phyloP scores from a whole-genome alignment of 441 rosid species.

The Erodium chrysanthum region DNA sequence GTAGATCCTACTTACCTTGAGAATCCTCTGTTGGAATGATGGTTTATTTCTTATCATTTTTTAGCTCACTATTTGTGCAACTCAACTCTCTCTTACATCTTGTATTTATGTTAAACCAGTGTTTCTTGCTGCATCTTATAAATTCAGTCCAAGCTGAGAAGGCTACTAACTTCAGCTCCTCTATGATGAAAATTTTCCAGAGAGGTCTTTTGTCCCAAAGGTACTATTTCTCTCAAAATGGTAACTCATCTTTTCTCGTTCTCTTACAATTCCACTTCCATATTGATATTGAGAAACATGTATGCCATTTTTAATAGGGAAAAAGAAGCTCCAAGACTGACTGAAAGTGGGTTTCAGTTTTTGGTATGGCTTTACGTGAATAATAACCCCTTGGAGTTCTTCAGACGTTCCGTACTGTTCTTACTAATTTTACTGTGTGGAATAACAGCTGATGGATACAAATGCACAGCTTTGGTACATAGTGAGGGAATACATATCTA shows the following conservation, averaged over 20 bases:
- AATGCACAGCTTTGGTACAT: constrained; percentile 96
- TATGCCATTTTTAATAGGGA: constrained; percentile 39
- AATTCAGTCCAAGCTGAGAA: constrained; percentile 67
- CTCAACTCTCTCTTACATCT: constrained; percentile 23
- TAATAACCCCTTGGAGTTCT: constrained; percentile 13
- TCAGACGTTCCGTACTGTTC: constrained; percentile 15
- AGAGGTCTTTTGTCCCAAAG: constrained; percentile 77
- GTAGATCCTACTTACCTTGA: background rate
- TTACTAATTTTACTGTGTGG: constrained; percentile 18
- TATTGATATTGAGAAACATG: constrained; percentile 11
- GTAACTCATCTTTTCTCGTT: background rate
- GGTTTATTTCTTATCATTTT: background rate
- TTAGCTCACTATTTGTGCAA: constrained; percentile 18
- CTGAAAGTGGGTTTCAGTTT: constrained; percentile 95
- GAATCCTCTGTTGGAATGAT: background rate
- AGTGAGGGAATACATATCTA: constrained; percentile 84
- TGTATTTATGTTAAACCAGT: constrained; percentile 36
- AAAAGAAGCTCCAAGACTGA: constrained; percentile 64
- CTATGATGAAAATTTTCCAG: constrained; percentile 84
- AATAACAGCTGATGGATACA: constrained; percentile 87
- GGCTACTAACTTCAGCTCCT: constrained; percentile 59
- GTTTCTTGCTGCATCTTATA: constrained; percentile 86
- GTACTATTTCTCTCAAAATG: constrained; percentile 25
- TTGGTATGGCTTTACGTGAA: constrained; percentile 45
- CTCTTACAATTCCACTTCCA: background rate